Evolutionary conservation across 2,329 filamentous ascomycete genomes (phyloP).

Genomic region (Didymella lethalis): DNA sequence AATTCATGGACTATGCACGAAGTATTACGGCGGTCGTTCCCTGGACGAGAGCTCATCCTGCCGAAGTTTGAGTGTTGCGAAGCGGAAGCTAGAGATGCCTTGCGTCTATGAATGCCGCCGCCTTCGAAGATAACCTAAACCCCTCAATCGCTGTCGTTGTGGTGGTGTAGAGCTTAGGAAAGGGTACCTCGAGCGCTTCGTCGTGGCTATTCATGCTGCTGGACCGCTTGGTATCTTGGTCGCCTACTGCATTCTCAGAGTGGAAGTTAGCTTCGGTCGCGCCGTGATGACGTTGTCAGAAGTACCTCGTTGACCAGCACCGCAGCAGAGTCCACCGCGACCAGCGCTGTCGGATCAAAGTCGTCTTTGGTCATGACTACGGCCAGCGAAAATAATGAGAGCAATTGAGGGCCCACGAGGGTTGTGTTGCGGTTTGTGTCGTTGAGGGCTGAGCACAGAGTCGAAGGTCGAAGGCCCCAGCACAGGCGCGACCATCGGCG

Average conservation of each 20-base stretch:
- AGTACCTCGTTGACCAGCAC: constrained; percentile 38
- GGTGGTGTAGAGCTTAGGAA: background rate
- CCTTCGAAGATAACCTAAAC: constrained; percentile 65
- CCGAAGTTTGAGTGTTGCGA: constrained; percentile 6
- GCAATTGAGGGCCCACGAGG: constrained; percentile 7
- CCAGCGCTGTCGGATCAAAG: constrained; percentile 29
- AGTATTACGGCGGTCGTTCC: constrained; percentile 54
- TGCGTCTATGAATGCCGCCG: constrained; percentile 62
- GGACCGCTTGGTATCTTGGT: constrained; percentile 41
- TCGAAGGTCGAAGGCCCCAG: constrained; percentile 10
- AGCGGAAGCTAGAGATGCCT: constrained; percentile 64
- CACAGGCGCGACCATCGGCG: constrained; percentile 21
- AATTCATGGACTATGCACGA: constrained; percentile 69
- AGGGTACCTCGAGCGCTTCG: constrained; percentile 54
- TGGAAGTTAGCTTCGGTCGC: constrained; percentile 45
- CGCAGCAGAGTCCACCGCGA: constrained; percentile 20
- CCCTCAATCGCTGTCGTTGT: constrained; percentile 16
- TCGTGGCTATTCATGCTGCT: constrained; percentile 44
- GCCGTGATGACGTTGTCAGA: constrained; percentile 31
- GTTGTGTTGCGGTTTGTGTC: constrained; percentile 10
- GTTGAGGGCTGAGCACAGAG: constrained; percentile 11
- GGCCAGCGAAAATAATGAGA: background rate
- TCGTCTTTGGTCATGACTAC: constrained; percentile 33
- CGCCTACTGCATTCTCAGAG: constrained; percentile 42
- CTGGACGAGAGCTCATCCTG: constrained; percentile 41